These are phyloP conservation scores for Hypoxylon trugodes DNA, from an alignment of 495 filamentous ascomycete genomes.

Conservation along the genomic window DNA sequence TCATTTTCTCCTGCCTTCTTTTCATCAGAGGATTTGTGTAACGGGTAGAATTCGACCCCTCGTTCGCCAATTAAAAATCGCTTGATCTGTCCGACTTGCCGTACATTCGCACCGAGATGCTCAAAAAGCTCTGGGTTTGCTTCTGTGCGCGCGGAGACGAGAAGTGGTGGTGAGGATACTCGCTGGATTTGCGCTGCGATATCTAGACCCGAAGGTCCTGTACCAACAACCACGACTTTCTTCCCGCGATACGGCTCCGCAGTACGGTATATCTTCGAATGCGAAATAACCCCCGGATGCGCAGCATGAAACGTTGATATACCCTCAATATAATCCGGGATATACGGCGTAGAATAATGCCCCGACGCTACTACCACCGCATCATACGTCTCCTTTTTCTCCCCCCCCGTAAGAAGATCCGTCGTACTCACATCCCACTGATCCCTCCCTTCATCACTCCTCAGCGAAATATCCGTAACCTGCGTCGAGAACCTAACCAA, in stretches of 20 bases:
- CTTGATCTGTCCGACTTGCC: conserved; percentile 52
- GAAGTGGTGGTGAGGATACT: conserved; percentile 51
- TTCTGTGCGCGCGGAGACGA: conserved; percentile 52
- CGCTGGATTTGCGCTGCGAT: conserved; percentile 76
- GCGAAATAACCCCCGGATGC: conserved; percentile 72
- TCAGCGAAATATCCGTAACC: conserved; percentile 49
- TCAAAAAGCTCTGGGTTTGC: conserved; percentile 43
- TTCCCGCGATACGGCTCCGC: conserved; percentile 64
- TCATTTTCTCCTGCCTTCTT: background rate
- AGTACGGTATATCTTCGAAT: conserved; percentile 81
- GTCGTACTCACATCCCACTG: conserved; percentile 60
- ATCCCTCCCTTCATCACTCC: conserved; percentile 30
- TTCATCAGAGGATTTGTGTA: background rate
- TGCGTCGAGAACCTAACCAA: conserved; percentile 54
- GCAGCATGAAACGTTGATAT: conserved; percentile 59
- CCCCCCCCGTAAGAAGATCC: conserved; percentile 43
- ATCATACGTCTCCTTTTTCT: conserved; percentile 67
- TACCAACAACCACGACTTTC: conserved; percentile 75
- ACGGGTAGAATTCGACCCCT: conserved; percentile 46
- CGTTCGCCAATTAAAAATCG: conserved; percentile 49
- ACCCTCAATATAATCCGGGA: conserved; percentile 62
- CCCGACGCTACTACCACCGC: conserved; percentile 86
- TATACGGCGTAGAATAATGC: conserved; percentile 76
- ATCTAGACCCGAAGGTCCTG: conserved; percentile 80
- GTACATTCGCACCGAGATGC: conserved; percentile 42